Evolutionary conservation across 805 yeast genomes (phyloP).

Genomic region (Lipomyces yamanashiensis): DNA sequence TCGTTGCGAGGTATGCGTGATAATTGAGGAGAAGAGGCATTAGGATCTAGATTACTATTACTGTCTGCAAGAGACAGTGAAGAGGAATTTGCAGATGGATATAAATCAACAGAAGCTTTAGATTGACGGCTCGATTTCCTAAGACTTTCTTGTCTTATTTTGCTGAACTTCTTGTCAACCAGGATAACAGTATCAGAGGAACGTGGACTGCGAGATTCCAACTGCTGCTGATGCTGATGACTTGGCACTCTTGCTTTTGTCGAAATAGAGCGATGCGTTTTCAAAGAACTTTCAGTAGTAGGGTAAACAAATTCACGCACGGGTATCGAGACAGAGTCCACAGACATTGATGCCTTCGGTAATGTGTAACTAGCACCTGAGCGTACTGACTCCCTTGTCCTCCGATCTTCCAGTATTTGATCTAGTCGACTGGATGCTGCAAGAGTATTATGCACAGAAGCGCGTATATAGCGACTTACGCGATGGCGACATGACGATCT

Average conservation of each 20-base stretch:
- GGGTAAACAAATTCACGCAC: no score
- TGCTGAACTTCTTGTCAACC: conserved; percentile 2
- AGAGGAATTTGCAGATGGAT: not conserved
- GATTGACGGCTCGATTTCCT: not conserved
- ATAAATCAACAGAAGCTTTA: not conserved
- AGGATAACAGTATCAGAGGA: conserved; percentile 5
- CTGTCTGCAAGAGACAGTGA: not conserved
- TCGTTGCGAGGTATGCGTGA: no score
- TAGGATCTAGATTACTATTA: no score
- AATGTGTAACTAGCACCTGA: not conserved
- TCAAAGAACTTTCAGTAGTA: no score
- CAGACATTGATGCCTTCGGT: no score
- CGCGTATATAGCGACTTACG: not conserved
- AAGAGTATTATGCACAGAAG: not conserved
- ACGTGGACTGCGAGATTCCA: not conserved
- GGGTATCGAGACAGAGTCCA: no score
- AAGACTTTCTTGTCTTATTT: not conserved
- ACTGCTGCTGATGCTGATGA: not conserved
- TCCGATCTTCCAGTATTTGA: not conserved
- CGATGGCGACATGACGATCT: conserved; percentile 7
- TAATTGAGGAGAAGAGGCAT: no score
- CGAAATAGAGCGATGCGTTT: no score
- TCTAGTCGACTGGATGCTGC: conserved; percentile 1
- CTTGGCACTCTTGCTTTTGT: not conserved
- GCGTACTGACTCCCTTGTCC: not conserved